A percentile compares a stretch with the other conserved stretches of the same genome.
These are phyloP conservation scores for Xenoacremonium recifei DNA, from an alignment of 2,329 filamentous ascomycete genomes.

Conservation along the genomic window DNA sequence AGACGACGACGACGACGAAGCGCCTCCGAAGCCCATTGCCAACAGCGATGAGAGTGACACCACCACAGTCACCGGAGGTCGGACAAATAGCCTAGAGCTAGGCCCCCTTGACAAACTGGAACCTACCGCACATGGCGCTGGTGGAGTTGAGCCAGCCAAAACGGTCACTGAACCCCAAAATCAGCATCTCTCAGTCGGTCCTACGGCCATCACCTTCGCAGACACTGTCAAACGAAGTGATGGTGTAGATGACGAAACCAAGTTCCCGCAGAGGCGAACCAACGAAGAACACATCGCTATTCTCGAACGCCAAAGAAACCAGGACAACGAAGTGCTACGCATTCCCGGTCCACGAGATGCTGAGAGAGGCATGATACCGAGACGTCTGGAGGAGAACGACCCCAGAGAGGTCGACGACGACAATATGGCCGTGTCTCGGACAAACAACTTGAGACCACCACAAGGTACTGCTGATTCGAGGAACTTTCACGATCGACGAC, in stretches of 20 bases:
- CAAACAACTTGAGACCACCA: constrained; percentile 26
- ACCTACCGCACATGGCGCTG: constrained; percentile 8
- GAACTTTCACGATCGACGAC: constrained; percentile 38
- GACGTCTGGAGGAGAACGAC: constrained; percentile 44
- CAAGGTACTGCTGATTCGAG: constrained; percentile 18
- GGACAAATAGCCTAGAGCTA: constrained; percentile 24
- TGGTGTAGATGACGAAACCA: constrained; percentile 47
- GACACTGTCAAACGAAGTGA: constrained; percentile 63
- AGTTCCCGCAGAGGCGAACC: constrained; percentile 49
- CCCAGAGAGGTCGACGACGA: constrained; percentile 35
- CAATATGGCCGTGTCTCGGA: constrained; percentile 24
- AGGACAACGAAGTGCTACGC: constrained; percentile 71
- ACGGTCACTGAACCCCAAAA: background rate
- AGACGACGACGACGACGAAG: constrained; percentile 29
- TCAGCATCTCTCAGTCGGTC: constrained; percentile 10
- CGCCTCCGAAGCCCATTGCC: constrained; percentile 20
- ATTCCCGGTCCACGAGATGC: constrained; percentile 92
- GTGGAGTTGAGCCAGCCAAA: constrained; percentile 1
- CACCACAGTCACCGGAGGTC: constrained; percentile 27
- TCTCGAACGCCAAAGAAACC: constrained; percentile 77
- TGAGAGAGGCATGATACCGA: constrained; percentile 75
- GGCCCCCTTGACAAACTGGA: constrained; percentile 18
- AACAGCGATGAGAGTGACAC: constrained; percentile 40
- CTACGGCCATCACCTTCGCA: constrained; percentile 61
- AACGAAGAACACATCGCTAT: constrained; percentile 86